Percentiles rank a stretch among this genome's conserved stretches.
Evolutionary conservation across 2,329 filamentous ascomycete genomes (phyloP).

Genomic region (Moelleriella libera): DNA sequence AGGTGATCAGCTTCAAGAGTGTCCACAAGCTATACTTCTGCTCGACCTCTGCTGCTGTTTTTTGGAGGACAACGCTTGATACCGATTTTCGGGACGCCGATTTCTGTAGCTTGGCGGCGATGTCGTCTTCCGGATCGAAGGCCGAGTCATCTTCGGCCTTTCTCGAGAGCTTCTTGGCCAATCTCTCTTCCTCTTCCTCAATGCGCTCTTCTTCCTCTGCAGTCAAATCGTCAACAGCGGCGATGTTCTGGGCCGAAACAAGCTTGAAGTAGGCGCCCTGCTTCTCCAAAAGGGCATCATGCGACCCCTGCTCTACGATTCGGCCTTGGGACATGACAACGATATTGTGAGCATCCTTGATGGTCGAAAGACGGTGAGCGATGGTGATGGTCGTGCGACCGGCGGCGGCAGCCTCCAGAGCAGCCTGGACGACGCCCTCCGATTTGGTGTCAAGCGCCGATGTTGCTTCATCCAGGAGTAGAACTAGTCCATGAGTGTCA

Average conservation of each 20-base stretch:
- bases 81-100: constrained; percentile 41
- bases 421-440: constrained; percentile 86
- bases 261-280: constrained; percentile 68
- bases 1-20: constrained; percentile 63
- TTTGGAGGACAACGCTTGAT: constrained; percentile 58
- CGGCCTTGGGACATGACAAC: constrained; percentile 76
- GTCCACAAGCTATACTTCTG: constrained; percentile 57
- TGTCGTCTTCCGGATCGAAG: constrained; percentile 48
- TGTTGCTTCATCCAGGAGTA: constrained; percentile 90
- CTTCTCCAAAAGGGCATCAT: constrained; percentile 60
- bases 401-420: constrained; percentile 70
- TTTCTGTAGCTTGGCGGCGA: constrained; percentile 41
- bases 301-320: constrained; percentile 88
- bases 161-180: constrained; percentile 26
- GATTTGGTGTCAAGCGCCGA: constrained; percentile 88
- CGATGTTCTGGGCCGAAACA: constrained; percentile 78
- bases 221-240: constrained; percentile 39
- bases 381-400: constrained; percentile 93
- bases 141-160: constrained; percentile 26
- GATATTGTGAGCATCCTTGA: constrained; percentile 89
- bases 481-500: constrained; percentile 27
- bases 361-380: constrained; percentile 87
- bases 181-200: constrained; percentile 33
- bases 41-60: constrained; percentile 31
- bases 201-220: constrained; percentile 35